Base-by-base conservation (phyloP, 1,284 basidiomycete species). In the Coniferiporia weirii region DNA sequence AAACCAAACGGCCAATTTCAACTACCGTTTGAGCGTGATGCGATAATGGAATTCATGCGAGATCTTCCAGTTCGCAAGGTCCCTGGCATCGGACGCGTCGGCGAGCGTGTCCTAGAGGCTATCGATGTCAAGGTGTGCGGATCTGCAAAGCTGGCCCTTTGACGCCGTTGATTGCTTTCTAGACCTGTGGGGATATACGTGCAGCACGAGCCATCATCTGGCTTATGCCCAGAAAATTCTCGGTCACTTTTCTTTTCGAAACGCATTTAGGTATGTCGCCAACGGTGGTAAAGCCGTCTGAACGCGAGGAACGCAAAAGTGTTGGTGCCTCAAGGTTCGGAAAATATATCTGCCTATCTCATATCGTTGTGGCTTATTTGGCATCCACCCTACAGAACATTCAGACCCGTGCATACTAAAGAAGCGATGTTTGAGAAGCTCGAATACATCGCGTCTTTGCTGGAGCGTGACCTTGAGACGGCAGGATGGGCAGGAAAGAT, bases 1-100 rank as follows among this genome's bases (percentile, higher is more conserved):
- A 98, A 98, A 74, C 95, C 95, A 0, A 92, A 97, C 68, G 95
- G 94, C 1, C 92, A 95, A 70, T 97, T 84, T 66, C 81, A 83
- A 65, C 80, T 95, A 44, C 74, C 83, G 2, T 91, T 89, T 67
- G 78, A 89, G 50, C 71, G 79, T 1, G 71, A 83, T 27, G 77
- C 79, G 0, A 87, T 96, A 65, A 79, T 80, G 51, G 73, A 73
- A 0, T 98, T 97, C 72, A 90, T 90, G 82, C 75, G 71, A 12
- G 79, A 84, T 45, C 79, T 93, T 12, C 79, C 89, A 0, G 89
- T 93, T 52, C 84, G 91, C 38, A 92, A 90, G 70, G 82, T 96
- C 15, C 93, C 91, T 1, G 93, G 93, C 0, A 85, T 95, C 60
- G 93, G 93, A 2, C 79, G 93, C 52, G 93, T 97, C 2, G 88